Base-by-base conservation (phyloP, 805 yeast genomes). In the Priceomyces haplophilus region DNA sequence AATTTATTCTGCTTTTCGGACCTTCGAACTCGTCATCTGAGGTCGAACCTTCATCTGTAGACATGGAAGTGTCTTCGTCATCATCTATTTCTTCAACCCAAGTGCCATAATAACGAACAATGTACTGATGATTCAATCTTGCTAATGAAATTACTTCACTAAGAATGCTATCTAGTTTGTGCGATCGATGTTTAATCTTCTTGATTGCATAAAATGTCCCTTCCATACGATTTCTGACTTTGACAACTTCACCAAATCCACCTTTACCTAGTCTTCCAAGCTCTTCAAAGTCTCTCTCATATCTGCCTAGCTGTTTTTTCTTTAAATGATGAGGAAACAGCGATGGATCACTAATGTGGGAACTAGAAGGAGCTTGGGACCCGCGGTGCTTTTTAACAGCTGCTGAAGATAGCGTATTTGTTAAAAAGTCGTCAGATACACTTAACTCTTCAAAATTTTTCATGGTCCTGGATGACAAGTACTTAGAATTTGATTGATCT, bases 231-330 rank as follows among this genome's bases (percentile, higher is more conserved):
- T 90, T 91, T 47, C 99, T 73, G 0, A 93, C 98, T 56, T 91
- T 90, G n/a, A 93, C 97, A 7, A 93, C 99, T 61, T 93, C 97
- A 4, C 99, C 99, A 65, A 85, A 93, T 0, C 95, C 99, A 31
- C 99, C 99, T 52, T 82, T 80, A 2, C 99, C 99, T 7, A 93
- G 65, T 16, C 83, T 79, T 0, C 91, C 93, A 34, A 88, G 85
- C 58, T 93, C 99, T 61, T 93, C 99, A 62, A 95, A 93, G 59
- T 93, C 99, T 48, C 90, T 80, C 3, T 82, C 85, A 58, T 91
- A 93, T 49, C 99, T 73, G 0, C 96, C 88, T 43, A 72, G 64
- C 25, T 42, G 48, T 32, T 37, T 39, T 41, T 29, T 13, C 35
- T 36, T 11, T 11, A 12, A 19, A 30, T 23, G 11, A 13, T 16